Evolutionary conservation across 768 basidiomycete species (phyloP).

Genomic region (Cystobasidiopsis lactophilus): DNA sequence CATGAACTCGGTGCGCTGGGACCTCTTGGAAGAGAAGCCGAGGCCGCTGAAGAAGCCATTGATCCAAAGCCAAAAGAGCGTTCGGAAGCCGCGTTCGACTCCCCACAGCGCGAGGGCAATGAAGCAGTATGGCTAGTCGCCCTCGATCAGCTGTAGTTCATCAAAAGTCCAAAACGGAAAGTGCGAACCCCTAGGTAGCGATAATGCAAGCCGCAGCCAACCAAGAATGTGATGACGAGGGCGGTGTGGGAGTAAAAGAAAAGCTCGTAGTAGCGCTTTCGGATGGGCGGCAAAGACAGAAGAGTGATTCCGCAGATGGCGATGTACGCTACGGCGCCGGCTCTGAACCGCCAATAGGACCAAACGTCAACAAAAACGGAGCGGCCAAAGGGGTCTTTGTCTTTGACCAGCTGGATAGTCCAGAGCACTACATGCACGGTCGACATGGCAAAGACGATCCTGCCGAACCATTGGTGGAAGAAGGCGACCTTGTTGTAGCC

Average conservation of each 20-base stretch:
- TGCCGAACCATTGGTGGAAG: constrained; percentile 48
- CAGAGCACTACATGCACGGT: constrained; percentile 42
- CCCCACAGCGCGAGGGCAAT: constrained; percentile 40
- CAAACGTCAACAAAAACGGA: constrained; percentile 32
- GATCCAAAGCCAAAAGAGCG: constrained; percentile 35
- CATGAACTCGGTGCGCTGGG: not conserved
- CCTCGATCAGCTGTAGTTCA: not conserved
- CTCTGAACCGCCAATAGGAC: constrained; percentile 40
- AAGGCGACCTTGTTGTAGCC: constrained; percentile 52
- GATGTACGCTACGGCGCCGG: constrained; percentile 37
- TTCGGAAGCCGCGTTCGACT: constrained; percentile 39
- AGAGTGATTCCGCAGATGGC: constrained; percentile 35
- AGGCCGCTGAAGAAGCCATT: constrained; percentile 26
- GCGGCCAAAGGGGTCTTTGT: constrained; percentile 26
- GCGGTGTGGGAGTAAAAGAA: constrained; percentile 47
- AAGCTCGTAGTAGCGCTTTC: constrained; percentile 36
- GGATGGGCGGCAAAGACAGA: constrained; percentile 33
- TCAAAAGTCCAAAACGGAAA: not conserved
- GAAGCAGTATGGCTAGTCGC: constrained; percentile 28
- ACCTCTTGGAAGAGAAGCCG: not conserved
- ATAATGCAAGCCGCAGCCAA: constrained; percentile 44
- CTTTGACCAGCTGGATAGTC: constrained; percentile 42
- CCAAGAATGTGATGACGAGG: constrained; percentile 40
- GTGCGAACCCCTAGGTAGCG: constrained; percentile 9
- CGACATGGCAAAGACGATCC: constrained; percentile 44